Evolutionary conservation across 768 basidiomycete species (phyloP).

Genomic region (Mycena belliarum): DNA sequence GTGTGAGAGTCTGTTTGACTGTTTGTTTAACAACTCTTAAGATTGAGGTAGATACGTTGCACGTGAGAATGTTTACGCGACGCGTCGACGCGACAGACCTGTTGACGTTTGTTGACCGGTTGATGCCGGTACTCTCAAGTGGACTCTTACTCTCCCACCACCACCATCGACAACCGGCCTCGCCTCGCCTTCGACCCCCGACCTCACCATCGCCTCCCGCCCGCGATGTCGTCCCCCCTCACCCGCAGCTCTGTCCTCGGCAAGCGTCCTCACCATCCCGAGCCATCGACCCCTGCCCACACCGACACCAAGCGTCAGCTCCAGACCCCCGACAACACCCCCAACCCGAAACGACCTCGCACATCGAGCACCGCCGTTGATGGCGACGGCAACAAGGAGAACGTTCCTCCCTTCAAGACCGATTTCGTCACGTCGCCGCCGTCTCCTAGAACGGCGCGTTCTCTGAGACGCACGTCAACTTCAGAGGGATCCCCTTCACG

Average conservation of each 20-base stretch:
- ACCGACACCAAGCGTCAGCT: constrained; percentile 41
- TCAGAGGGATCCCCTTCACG: constrained; percentile 44
- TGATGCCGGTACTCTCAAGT: background rate
- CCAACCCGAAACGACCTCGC: constrained; percentile 65
- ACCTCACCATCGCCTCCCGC: background rate
- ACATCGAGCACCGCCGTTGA: constrained; percentile 46
- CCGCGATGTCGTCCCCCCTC: constrained; percentile 24
- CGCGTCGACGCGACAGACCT: constrained; percentile 15
- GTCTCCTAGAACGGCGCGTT: constrained; percentile 17
- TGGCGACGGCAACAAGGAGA: constrained; percentile 74
- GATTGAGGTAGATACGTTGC: too few species aligned
- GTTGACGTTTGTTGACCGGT: constrained; percentile 14
- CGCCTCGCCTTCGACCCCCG: background rate
- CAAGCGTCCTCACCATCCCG: constrained; percentile 31
- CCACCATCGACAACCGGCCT: constrained; percentile 10
- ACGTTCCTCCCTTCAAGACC: constrained; percentile 62
- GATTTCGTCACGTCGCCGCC: constrained; percentile 31
- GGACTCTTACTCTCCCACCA: constrained; percentile 16
- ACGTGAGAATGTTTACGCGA: background rate
- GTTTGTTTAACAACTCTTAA: too few species aligned
- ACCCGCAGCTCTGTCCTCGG: constrained; percentile 33
- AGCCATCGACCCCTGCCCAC: constrained; percentile 25
- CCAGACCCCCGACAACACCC: constrained; percentile 63
- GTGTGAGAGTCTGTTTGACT: too few species aligned
- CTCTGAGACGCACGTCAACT: constrained; percentile 33